Evolutionary conservation across 352 stramenopile species (phyloP), one percentile per base, ranked within the genome.

Genomic region (Aphanomyces stellatus): DNA sequence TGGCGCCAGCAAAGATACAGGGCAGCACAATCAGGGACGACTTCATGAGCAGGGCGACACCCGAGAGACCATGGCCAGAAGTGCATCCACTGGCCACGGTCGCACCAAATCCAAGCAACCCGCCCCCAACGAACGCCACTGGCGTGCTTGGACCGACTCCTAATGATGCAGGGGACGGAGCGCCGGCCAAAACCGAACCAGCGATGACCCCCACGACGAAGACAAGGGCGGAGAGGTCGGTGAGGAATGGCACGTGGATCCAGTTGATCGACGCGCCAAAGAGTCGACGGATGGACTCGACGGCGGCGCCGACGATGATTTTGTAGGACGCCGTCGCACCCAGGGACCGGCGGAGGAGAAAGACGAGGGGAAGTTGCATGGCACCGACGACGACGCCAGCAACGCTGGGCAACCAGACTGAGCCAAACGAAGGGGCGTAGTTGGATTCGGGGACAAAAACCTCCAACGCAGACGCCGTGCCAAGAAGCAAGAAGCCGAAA

Each of bases 281-380:
- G 35, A 30, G 25, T 31, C 34, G 17, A 11, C 3, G 13, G 22
- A 51, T 19, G 22, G 19, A 13, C 8, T 48, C n/a, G 6, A 40
- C n/a, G 31, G 22, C 51, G 19, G 67, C 27, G 10, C 37, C 62
- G 19, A 69, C n/a, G 19, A 71, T 40, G 0, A 49, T 46, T 48
- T 71, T 69, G 42, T 68, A 68, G 4, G 62, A 57, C 6, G 46
- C 41, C 2, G 43, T 56, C 1, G 55, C 63, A 1, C 69, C 69
- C 31, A 74, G 49, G n/a, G 69, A 65, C 40, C 41, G 65, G 19
- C 69, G 51, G 30, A 74, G 30, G 0, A 69, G 17, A 19, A 65
- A 40, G 22, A 48, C 64, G n/a, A 74, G 62, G 4, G 69, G 69
- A 7, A 74, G 51, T 43, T 74, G 69, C 25, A 74, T 24, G 4